Conservation (phyloP, 2,329 filamentous ascomycete genomes). For the Alternaria sp. region DNA sequence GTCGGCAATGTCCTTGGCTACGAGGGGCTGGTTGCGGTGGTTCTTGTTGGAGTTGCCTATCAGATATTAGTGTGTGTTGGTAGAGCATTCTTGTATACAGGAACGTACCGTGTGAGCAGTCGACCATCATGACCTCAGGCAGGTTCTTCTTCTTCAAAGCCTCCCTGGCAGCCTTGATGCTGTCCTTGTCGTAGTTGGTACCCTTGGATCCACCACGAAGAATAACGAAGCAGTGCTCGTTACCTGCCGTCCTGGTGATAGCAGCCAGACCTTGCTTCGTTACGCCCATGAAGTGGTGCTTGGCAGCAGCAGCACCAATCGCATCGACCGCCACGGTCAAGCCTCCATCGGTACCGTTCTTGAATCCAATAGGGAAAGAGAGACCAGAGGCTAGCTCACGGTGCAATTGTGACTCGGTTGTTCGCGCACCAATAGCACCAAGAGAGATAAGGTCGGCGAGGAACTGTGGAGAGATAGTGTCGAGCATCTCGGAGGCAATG, state of each 20-base stretch:
- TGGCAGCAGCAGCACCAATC: conserved; percentile 79
- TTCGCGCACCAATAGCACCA: conserved; percentile 93
- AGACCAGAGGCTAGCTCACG: conserved; percentile 93
- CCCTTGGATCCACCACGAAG: conserved; percentile 89
- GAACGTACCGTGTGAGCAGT: conserved; percentile 90
- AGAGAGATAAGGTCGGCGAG: conserved; percentile 94
- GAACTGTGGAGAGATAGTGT: conserved; percentile 98
- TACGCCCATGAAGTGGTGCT: conserved; percentile 97
- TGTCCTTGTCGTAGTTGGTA: conserved; percentile 91
- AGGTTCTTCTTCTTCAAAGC: conserved; percentile 81
- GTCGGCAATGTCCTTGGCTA: conserved; percentile 79
- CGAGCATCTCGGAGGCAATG: conserved; percentile 97
- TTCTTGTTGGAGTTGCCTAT: conserved; percentile 95
- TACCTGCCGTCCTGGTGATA: conserved; percentile 90
- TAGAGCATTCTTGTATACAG: neutral
- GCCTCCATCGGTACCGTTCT: conserved; percentile 97
- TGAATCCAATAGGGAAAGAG: conserved; percentile 98
- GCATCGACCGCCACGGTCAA: conserved; percentile 93
- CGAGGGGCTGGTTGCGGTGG: conserved; percentile 95
- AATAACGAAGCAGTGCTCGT: conserved; percentile 97
- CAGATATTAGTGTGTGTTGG: neutral
- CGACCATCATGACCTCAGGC: conserved; percentile 92
- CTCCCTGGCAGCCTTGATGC: conserved; percentile 79
- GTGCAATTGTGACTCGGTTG: conserved; percentile 95
- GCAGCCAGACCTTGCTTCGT: conserved; percentile 97